Conservation (phyloP, 208 protist species). For the Crithidia bombi region DNA sequence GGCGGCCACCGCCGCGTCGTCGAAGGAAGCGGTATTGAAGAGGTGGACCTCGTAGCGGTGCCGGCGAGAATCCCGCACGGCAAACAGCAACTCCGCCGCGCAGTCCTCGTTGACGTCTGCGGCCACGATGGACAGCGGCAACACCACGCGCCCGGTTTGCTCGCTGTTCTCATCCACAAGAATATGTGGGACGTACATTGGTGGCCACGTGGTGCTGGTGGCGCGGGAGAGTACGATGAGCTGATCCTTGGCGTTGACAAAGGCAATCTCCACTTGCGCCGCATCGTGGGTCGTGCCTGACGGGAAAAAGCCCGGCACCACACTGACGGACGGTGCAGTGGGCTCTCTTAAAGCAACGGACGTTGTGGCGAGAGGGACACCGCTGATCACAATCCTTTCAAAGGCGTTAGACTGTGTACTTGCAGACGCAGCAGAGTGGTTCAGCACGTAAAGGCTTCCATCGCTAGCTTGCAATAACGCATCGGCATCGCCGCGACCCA, state of each 20-base stretch:
- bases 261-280: slow-evolving; percentile 26
- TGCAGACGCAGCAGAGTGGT: slow-evolving; percentile 4
- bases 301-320: slow-evolving; percentile 13
- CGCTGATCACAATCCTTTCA: not conserved
- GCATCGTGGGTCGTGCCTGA: not conserved
- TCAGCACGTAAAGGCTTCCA: slow-evolving; percentile 44
- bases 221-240: slow-evolving; percentile 32
- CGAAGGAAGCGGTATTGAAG: slow-evolving; percentile 10
- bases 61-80: slow-evolving; percentile 30
- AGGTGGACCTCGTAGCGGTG: slow-evolving; percentile 38
- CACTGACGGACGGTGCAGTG: slow-evolving; percentile 14
- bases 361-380: not conserved
- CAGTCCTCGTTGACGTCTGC: slow-evolving; percentile 76
- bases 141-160: not conserved
- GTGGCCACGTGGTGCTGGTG: slow-evolving; percentile 3
- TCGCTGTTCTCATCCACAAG: slow-evolving; percentile 20
- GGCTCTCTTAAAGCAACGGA: slow-evolving; percentile 1
- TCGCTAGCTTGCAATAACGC: slow-evolving; percentile 51
- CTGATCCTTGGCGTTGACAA: slow-evolving; percentile 35
- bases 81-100: slow-evolving; percentile 61
- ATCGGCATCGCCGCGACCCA: slow-evolving; percentile 42
- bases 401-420: not conserved
- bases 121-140: slow-evolving; percentile 40
- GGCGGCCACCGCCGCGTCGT: not conserved
- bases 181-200: slow-evolving; percentile 19